Percentiles rank a stretch among this genome's conserved stretches.
phyloP scores from a whole-genome alignment of 2,329 filamentous ascomycete genomes.

The Neophaeococcomyces mojaviensis region DNA sequence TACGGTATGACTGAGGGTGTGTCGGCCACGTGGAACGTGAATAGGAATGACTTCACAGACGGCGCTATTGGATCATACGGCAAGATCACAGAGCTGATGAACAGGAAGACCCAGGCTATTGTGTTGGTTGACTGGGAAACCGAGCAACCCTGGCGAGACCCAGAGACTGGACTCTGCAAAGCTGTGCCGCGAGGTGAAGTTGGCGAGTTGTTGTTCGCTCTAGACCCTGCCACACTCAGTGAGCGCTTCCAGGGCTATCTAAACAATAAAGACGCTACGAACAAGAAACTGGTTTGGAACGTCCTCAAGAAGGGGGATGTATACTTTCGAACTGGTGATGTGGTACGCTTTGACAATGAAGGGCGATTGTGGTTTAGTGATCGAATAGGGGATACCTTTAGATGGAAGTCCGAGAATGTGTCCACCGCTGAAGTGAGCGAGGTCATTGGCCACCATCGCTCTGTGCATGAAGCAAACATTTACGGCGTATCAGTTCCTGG shows the following conservation, averaged over 20 bases:
- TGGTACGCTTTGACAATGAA: conserved; percentile 53
- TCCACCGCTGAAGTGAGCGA: conserved; percentile 61
- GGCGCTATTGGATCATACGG: conserved; percentile 74
- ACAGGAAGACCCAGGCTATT: conserved; percentile 47
- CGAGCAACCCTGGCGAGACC: conserved; percentile 60
- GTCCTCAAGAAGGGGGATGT: conserved; percentile 61
- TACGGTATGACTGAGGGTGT: conserved; percentile 72
- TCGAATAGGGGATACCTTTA: conserved; percentile 63
- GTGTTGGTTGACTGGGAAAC: conserved; percentile 66
- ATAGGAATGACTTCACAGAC: conserved; percentile 62
- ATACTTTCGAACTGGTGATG: conserved; percentile 63
- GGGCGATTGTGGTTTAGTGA: conserved; percentile 66
- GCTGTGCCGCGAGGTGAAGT: conserved; percentile 52
- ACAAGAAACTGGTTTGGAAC: conserved; percentile 57
- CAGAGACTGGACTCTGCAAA: conserved; percentile 61
- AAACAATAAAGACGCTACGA: conserved; percentile 58
- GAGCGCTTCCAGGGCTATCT: conserved; percentile 63
- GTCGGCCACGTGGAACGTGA: conserved; percentile 63
- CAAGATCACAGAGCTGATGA: conserved; percentile 48
- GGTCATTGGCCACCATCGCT: conserved; percentile 51
- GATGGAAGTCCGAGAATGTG: conserved; percentile 67
- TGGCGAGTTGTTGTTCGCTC: conserved; percentile 66
- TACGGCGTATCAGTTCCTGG: conserved; percentile 60
- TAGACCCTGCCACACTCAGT: conserved; percentile 54
- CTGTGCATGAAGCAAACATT: conserved; percentile 50